These are phyloP conservation scores for Pachyrhizus erosus DNA, from an alignment of 306 rosid genomes.

Conservation along the genomic window DNA sequence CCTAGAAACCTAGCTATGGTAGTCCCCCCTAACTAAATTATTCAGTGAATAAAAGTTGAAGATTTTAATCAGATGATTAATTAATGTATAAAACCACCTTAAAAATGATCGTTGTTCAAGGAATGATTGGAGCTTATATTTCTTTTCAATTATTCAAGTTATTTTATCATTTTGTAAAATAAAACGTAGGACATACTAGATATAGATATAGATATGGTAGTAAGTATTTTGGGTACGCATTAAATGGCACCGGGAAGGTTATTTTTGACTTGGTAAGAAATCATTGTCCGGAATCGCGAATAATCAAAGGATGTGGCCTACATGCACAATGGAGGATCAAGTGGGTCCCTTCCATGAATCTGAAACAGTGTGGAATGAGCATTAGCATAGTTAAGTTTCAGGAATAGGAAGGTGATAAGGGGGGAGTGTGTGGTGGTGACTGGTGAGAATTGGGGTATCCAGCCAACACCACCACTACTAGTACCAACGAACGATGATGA, in stretches of 20 bases:
- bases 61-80: constrained; percentile 22
- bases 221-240: constrained; percentile 9
- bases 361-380: background rate
- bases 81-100: background rate
- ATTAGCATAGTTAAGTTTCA: background rate
- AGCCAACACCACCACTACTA: too few relatives aligned
- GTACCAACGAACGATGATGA: too few relatives aligned
- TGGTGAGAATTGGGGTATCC: too few relatives aligned
- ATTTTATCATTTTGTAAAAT: background rate
- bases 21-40: constrained; percentile 13
- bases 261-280: background rate
- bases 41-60: background rate
- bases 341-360: constrained; percentile 38
- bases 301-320: constrained; percentile 26
- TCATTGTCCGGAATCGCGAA: constrained; percentile 18
- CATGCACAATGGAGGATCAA: constrained; percentile 22
- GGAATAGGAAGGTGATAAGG: background rate
- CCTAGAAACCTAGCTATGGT: background rate
- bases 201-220: constrained; percentile 20
- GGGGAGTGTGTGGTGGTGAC: too few relatives aligned
- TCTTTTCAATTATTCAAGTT: constrained; percentile 4
- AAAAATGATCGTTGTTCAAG: constrained; percentile 27
- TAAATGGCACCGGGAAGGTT: constrained; percentile 5
- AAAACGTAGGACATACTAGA: constrained; percentile 28
- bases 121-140: constrained; percentile 28